Base-by-base conservation (phyloP, 495 filamentous ascomycete genomes). In the Poronia punctata region DNA sequence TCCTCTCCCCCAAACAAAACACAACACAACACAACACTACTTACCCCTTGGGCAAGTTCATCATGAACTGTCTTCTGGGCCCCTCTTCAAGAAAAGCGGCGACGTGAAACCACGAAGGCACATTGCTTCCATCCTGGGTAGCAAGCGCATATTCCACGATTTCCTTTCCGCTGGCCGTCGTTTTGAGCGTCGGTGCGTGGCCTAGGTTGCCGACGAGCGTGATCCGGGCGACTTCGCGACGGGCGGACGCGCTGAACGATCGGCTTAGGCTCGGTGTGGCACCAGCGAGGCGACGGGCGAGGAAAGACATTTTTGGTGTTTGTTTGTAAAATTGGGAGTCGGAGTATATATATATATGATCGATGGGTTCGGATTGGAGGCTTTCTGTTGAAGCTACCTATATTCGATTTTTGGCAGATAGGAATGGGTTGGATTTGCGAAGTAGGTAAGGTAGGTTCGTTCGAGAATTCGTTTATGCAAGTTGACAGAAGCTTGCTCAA, bases 81-180 rank as follows among this genome's bases (percentile, higher is more conserved):
- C 79, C 78, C 14, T 76, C 71, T 46, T 61, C 54, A 19, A 62
- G 38, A 62, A 92, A 92, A 65, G 68, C 72, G 4, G 75, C 60
- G 27, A 94, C 66, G 35, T 70, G 70, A 72, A 84, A 95, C 78
- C 79, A 95, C 70, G 77, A 87, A 11, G 82, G 84, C 48, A 75
- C 61, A 33, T 70, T 67, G 59, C 85, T 82, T 2, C 84, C 84
- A 40, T 54, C 52, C 44, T 57, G 68, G 25, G 76, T 80, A 20
- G 66, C 84, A 24, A 94, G 64, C 3, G 74, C 50, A 59, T 88
- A 94, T 32, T 65, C 67, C 42, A 94, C 45, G 39, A 88, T 40
- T 21, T 88, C 83, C 21, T 67, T 62, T 38, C 85, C 86, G 19
- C 67, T 79, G 51, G 69, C 68, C 32, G 83, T 83, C 26, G 80